Base-by-base conservation (phyloP, 805 yeast genomes). In the Starmerella sp. region DNA sequence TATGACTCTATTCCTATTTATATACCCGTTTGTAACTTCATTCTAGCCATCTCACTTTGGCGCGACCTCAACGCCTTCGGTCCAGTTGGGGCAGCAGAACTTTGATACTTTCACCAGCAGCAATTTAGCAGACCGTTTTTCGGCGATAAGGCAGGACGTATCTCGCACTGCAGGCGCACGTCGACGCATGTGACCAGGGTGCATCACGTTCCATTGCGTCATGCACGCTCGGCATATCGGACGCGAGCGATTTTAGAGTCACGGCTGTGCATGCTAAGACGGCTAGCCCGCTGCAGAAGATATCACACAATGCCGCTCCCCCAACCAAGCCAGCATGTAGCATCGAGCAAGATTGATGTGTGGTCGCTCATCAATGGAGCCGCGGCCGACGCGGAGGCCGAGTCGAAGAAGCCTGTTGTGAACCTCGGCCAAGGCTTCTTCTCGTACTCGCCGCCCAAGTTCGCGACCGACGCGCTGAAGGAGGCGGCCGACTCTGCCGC, bases 391-490 rank as follows among this genome's bases (percentile, higher is more conserved):
- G 89, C 95, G 13, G 83, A 82, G 58, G 65, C 62, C 8, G 81
- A 80, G 47, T 68, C 79, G 38, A 89, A 88, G n/a, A 76, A 84
- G 63, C 85, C 87, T 52, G 81, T 91, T 54, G 83, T 84, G 57
- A 93, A 93, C 64, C 77, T 93, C 55, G 98, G 98, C 36, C 98
- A 93, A 69, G 98, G 98, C 1, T 93, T 93, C 71, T 93, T 93
- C 74, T 88, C 96, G 2, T 93, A 91, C 68, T 79, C 90, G 34
- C 98, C 98, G 3, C 98, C 98, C 0, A 78, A 81, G n/a, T 93
- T 93, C 70, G 96, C 95, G 14, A 75, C 85, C 56, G 77, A 81
- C 10, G 95, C 96, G 6, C 95, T 91, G 15, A 79, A 81, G 60
- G 75, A 77, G 44, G 91, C 96, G 0, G 74, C 89, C 46, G 82